A percentile compares a stretch with the other conserved stretches of the same genome.
Conservation (phyloP, 108 stramenopile species). For the Nannochloropsis gaditana region DNA sequence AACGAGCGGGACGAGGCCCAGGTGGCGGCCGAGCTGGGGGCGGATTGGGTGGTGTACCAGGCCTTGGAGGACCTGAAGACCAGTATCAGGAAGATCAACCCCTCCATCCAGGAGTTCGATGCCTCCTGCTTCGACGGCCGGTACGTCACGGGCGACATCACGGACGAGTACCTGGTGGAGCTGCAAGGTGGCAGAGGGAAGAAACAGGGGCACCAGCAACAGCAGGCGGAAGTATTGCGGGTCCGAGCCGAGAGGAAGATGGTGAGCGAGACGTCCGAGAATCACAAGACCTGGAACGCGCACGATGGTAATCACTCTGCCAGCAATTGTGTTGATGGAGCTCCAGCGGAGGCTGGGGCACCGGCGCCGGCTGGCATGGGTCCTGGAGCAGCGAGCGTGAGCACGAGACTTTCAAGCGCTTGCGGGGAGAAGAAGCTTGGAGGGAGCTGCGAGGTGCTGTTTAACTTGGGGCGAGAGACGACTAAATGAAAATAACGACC, state of each 20-base stretch:
- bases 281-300: background rate
- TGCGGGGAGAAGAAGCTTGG: background rate
- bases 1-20: slow-evolving; percentile 75
- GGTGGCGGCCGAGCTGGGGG: slow-evolving; percentile 70
- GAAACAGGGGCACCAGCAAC: slow-evolving; percentile 57
- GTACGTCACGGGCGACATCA: slow-evolving; percentile 79
- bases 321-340: background rate
- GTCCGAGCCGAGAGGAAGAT: background rate
- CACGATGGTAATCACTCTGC: background rate
- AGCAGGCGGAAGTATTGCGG: background rate
- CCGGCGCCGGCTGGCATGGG: background rate
- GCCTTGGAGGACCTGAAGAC: slow-evolving; percentile 64
- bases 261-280: background rate
- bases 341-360: background rate
- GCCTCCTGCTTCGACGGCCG: slow-evolving; percentile 82
- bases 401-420: background rate
- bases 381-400: background rate
- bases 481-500: too few species aligned
- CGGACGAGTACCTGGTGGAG: slow-evolving; percentile 67
- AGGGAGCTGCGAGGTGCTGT: background rate
- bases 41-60: slow-evolving; percentile 80
- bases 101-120: slow-evolving; percentile 57
- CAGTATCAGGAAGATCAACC: background rate
- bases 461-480: slow-evolving; percentile 7
- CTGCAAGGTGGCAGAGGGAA: slow-evolving; percentile 59